These are phyloP conservation scores for Aspergillus quadricinctus DNA, from an alignment of 2,329 filamentous ascomycete species.

Conservation along the genomic window DNA sequence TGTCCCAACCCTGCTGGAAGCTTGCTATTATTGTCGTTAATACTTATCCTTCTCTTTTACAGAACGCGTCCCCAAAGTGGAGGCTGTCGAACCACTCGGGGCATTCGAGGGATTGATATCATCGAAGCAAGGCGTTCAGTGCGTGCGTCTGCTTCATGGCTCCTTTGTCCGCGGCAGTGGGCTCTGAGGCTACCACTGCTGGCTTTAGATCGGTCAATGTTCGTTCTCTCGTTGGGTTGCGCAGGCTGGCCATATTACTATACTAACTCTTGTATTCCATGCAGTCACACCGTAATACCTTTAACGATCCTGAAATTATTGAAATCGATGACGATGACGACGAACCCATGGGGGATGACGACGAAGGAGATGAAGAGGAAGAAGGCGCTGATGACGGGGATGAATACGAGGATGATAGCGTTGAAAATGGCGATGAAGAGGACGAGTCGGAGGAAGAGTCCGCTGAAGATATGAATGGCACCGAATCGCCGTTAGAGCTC, in stretches of 20 bases:
- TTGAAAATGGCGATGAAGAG: slow-evolving; percentile 25
- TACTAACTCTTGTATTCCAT: slow-evolving; percentile 9
- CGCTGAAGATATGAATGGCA: slow-evolving; percentile 23
- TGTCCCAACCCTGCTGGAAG: not conserved
- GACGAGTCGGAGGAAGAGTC: slow-evolving; percentile 23
- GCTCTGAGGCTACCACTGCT: slow-evolving; percentile 17
- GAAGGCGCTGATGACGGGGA: slow-evolving; percentile 11
- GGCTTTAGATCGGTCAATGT: slow-evolving; percentile 25
- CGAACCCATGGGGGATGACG: slow-evolving; percentile 17
- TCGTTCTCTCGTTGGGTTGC: slow-evolving; percentile 11
- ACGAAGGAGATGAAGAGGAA: slow-evolving; percentile 19
- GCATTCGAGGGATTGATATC: not conserved
- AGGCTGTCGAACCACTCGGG: not conserved
- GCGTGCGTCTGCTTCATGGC: slow-evolving; percentile 29
- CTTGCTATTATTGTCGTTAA: not conserved
- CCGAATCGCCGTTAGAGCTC: slow-evolving; percentile 19
- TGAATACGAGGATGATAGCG: slow-evolving; percentile 26
- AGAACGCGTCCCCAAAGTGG: not conserved
- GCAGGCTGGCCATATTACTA: slow-evolving; percentile 6
- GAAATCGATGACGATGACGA: slow-evolving; percentile 36
- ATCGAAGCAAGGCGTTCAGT: not conserved
- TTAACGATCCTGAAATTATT: slow-evolving; percentile 34
- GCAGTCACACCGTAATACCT: slow-evolving; percentile 14
- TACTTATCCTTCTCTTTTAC: not conserved
- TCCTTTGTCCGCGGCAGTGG: slow-evolving; percentile 34